A percentile compares a stretch with the other conserved stretches of the same genome.
Conservation (phyloP, 2,329 filamentous ascomycete genomes). For the Ustulina deusta region DNA sequence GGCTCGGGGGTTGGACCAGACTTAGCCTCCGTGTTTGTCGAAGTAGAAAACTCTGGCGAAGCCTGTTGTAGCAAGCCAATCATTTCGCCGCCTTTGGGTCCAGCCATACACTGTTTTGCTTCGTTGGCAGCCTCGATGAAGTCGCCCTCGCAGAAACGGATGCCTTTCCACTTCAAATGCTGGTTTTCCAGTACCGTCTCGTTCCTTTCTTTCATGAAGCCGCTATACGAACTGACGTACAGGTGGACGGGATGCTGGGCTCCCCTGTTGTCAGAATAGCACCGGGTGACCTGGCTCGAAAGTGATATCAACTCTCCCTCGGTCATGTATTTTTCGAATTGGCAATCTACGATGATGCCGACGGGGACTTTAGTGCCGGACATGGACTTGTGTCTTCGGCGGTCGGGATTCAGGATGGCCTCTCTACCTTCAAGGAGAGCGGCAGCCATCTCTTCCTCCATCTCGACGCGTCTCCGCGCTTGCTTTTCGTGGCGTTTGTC, state of each 20-base stretch:
- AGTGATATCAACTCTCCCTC: constrained; percentile 88
- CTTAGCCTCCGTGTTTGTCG: constrained; percentile 52
- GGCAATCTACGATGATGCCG: constrained; percentile 87
- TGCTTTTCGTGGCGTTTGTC: constrained; percentile 65
- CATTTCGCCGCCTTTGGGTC: constrained; percentile 65
- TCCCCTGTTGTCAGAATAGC: constrained; percentile 87
- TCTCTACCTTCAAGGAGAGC: constrained; percentile 58
- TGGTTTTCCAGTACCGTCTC: constrained; percentile 78
- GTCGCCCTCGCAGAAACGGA: constrained; percentile 78
- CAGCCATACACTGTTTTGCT: constrained; percentile 76
- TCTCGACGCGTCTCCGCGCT: constrained; percentile 63
- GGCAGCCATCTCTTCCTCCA: constrained; percentile 62
- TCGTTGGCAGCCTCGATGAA: constrained; percentile 76
- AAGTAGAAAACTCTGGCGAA: constrained; percentile 50
- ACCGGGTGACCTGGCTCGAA: constrained; percentile 83
- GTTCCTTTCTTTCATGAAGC: constrained; percentile 80
- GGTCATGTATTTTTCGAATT: constrained; percentile 90
- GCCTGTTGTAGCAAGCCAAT: constrained; percentile 67
- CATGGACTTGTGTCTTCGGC: constrained; percentile 51
- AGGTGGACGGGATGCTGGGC: constrained; percentile 77
- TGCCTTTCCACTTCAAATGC: constrained; percentile 82
- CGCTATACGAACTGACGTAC: constrained; percentile 81
- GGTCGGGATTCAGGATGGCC: constrained; percentile 52
- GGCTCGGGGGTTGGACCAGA: constrained; percentile 43
- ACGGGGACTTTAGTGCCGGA: constrained; percentile 72